Percentiles rank a stretch among this genome's conserved stretches.
Conservation (phyloP, 2,329 filamentous ascomycete genomes). For the Colletotrichum destructivum region DNA sequence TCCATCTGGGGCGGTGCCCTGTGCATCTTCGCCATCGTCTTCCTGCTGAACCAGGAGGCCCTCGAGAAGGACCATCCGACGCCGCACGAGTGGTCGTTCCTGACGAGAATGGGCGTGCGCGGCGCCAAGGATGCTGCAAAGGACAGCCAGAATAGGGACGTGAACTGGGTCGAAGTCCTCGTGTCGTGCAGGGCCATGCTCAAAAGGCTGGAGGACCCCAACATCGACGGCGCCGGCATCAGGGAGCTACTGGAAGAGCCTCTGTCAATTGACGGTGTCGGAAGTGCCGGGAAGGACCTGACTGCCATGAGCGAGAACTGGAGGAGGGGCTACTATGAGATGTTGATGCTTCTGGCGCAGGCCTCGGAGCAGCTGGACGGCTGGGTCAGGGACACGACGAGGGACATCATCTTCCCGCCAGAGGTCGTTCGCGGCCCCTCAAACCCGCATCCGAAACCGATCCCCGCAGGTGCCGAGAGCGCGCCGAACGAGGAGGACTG, state of each 20-base stretch:
- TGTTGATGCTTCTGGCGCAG: conserved; percentile 82
- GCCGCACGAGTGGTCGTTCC: conserved; percentile 84
- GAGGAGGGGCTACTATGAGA: conserved; percentile 88
- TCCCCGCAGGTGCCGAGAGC: conserved; percentile 74
- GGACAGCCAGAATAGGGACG: conserved; percentile 64
- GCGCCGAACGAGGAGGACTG: conserved; percentile 84
- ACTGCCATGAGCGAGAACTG: conserved; percentile 84
- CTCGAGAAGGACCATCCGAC: conserved; percentile 85
- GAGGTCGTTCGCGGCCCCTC: conserved; percentile 85
- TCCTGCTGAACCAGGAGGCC: conserved; percentile 80
- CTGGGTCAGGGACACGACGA: conserved; percentile 79
- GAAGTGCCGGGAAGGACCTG: conserved; percentile 74
- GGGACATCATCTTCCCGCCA: conserved; percentile 77
- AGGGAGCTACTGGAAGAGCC: conserved; percentile 69
- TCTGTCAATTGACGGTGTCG: conserved; percentile 68
- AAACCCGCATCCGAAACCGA: conserved; percentile 83
- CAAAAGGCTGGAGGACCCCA: conserved; percentile 77
- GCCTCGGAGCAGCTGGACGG: conserved; percentile 87
- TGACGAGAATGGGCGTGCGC: conserved; percentile 78
- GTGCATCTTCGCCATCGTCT: conserved; percentile 72
- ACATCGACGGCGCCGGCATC: conserved; percentile 78
- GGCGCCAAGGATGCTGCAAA: conserved; percentile 73
- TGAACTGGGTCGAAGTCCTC: conserved; percentile 79
- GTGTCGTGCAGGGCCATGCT: conserved; percentile 73
- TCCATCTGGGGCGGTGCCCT: conserved; percentile 75